Conservation (phyloP, 306 rosid genomes). For the Vachellia collinsii region DNA sequence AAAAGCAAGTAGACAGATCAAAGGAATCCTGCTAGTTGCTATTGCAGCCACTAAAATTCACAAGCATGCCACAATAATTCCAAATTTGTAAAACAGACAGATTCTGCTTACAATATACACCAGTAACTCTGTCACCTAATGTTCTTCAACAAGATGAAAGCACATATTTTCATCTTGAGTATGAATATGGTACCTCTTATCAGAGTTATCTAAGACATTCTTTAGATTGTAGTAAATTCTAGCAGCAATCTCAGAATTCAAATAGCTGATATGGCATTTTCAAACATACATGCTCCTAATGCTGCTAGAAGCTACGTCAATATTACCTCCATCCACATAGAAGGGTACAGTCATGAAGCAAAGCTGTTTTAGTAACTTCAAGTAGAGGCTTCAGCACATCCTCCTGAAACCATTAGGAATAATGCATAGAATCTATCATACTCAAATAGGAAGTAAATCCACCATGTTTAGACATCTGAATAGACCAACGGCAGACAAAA, state of each 20-base stretch:
- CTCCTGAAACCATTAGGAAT: constrained; percentile 62
- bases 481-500: constrained; percentile 22
- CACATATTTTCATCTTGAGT: constrained; percentile 10
- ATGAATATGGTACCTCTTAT: constrained; percentile 9
- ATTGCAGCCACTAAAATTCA: constrained; percentile 31
- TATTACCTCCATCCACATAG: constrained; percentile 93
- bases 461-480: constrained; percentile 6
- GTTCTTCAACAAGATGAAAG: constrained; percentile 14
- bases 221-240: constrained; percentile 11
- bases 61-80: constrained; percentile 8
- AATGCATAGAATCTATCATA: constrained; percentile 23
- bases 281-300: constrained; percentile 21
- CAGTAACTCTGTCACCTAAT: constrained; percentile 1
- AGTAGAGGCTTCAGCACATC: constrained; percentile 91
- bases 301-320: constrained; percentile 33
- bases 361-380: constrained; percentile 94
- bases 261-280: constrained; percentile 27
- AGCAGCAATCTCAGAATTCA: constrained; percentile 21
- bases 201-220: neutral
- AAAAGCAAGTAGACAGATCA: constrained; percentile 31
- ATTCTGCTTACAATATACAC: constrained; percentile 18
- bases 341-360: constrained; percentile 94
- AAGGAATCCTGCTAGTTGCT: constrained; percentile 30
- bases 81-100: constrained; percentile 10
- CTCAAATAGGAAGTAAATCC: constrained; percentile 20